A percentile compares a stretch with the other conserved stretches of the same genome.
These are phyloP conservation scores for Allium fistulosum DNA, from an alignment of 106 monocot genomes.

Conservation along the genomic window DNA sequence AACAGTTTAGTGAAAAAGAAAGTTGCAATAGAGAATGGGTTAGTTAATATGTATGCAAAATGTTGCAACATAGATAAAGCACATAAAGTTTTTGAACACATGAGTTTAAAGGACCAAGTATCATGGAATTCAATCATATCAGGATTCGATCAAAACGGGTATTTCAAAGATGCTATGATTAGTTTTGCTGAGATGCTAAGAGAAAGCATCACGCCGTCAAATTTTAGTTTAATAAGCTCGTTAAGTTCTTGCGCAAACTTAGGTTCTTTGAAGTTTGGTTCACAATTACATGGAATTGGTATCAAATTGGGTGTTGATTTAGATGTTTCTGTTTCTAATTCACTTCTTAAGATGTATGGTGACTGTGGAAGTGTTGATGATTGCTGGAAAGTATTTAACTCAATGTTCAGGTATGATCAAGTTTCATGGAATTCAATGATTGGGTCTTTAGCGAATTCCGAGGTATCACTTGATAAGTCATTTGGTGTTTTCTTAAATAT, in stretches of 20 bases:
- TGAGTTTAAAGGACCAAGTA: constrained; percentile 49
- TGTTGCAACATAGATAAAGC: constrained; percentile 62
- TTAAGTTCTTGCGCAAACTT: constrained; percentile 58
- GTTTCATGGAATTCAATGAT: constrained; percentile 94
- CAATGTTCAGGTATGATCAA: constrained; percentile 52
- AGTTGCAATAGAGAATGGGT: constrained; percentile 49
- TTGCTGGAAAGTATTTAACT: constrained; percentile 52
- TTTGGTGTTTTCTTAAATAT: constrained; percentile 44
- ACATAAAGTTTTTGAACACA: constrained; percentile 39
- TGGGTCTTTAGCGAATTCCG: constrained; percentile 41
- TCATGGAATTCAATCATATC: constrained; percentile 83
- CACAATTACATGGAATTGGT: constrained; percentile 44
- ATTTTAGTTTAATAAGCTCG: constrained; percentile 59
- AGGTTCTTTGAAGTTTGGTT: constrained; percentile 27
- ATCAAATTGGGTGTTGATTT: constrained; percentile 60
- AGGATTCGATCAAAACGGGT: constrained; percentile 71
- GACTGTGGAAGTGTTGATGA: constrained; percentile 36
- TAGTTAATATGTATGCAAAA: constrained; percentile 87
- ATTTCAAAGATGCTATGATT: constrained; percentile 38
- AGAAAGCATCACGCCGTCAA: constrained; percentile 28
- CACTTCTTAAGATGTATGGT: constrained; percentile 66
- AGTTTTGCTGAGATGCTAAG: constrained; percentile 41
- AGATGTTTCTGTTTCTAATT: constrained; percentile 79
- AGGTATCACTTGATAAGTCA: constrained; percentile 23
- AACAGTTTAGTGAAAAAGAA: constrained; percentile 22